Base-by-base conservation (phyloP, 1,284 basidiomycete species). In the Schizopora paradoxa region DNA sequence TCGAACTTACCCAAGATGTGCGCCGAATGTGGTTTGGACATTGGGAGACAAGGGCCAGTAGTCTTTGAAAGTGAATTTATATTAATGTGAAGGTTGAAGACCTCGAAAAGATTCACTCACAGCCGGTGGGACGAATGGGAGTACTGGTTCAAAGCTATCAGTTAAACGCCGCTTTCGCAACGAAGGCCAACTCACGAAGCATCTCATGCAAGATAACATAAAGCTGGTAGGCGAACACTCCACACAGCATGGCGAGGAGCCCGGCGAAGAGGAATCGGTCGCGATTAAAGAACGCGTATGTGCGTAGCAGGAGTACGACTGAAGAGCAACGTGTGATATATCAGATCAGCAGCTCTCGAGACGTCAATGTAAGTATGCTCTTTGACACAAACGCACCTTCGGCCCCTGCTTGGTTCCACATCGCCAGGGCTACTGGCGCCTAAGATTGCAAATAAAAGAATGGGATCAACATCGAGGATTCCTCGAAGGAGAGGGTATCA, bases 401-500 rank as follows among this genome's bases (percentile, higher is more conserved):
- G 35, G 85, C 83, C 35, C 81, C 79, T 44, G 86, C 82, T 73
- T 88, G 86, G 56, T 88, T 88, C 84, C 85, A 88, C 77, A 86
- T 82, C 22, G 84, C 84, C 40, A 87, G 70, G 7, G 78, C 77
- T 38, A 87, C 84, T 3, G 84, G 84, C 42, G 85, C 77, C 83
- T 86, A 51, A n/a, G n/a, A n/a, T n/a, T n/a, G n/a, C n/a, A 34
- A 43, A 47, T 31, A 38, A 43, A 14, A 34, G 46, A 43, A 26
- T 48, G 28, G 43, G 49, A 42, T 23, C 26, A 38, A 36, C 25
- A 25, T 32, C 45, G 19, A 45, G 51, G 43, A 50, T 48, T 14
- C 23, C 18, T n/a, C 22, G 35, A 42, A 47, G 43, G 23, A 39
- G 11, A 45, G n/a, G 39, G 10, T 46, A 39, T 42, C 37, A 23